A percentile compares a stretch with the other conserved stretches of the same genome.
phyloP scores from a whole-genome alignment of 2,329 filamentous ascomycete species.

The Fusarium avenaceum region DNA sequence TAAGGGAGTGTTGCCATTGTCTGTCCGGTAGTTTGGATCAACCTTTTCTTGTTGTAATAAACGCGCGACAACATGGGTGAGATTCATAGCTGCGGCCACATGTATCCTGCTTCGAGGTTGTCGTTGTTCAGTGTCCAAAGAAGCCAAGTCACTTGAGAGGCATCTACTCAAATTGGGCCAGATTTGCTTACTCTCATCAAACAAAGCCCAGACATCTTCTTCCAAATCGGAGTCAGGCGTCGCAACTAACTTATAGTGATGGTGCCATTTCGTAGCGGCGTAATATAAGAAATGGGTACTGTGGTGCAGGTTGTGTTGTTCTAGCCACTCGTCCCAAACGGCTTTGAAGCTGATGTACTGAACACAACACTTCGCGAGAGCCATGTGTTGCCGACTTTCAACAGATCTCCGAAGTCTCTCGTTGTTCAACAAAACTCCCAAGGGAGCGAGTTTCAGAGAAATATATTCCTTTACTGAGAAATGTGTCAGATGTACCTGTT shows the following conservation, averaged over 20 bases:
- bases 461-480: conserved; percentile 8
- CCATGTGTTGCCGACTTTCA: rapidly evolving
- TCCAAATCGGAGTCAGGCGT: too few species aligned
- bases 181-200: too few species aligned
- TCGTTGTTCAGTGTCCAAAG: too few species aligned
- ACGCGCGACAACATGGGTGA: too few species aligned
- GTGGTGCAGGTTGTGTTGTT: rapidly evolving
- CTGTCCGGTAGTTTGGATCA: too few species aligned
- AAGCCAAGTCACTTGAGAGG: too few species aligned
- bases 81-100: too few species aligned
- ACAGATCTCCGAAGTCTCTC: rapidly evolving
- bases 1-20: too few species aligned
- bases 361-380: background rate
- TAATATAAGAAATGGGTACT: background rate
- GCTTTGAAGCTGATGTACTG: rapidly evolving
- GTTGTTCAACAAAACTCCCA: background rate
- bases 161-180: too few species aligned
- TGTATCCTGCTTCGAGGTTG: too few species aligned
- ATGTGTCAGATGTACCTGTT: background rate
- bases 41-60: too few species aligned
- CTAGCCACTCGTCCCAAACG: rapidly evolving
- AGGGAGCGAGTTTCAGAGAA: rapidly evolving
- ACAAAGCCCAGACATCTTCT: too few species aligned
- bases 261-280: rapidly evolving
- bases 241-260: background rate